Base-by-base conservation (phyloP, 164 flowering plant genomes). In the Kingdonia uniflora region DNA sequence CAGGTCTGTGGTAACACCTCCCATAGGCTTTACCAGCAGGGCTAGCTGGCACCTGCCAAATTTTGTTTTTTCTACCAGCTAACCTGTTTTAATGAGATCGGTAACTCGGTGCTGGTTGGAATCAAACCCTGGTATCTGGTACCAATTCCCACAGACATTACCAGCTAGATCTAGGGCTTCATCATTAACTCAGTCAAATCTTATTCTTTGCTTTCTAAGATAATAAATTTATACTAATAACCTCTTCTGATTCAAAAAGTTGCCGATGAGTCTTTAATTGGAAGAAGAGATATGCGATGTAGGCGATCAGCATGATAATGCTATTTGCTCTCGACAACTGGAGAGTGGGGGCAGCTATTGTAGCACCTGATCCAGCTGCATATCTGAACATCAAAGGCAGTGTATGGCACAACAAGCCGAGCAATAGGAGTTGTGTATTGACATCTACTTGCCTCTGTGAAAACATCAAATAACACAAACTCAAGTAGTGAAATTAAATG, bases 371-470 rank as follows among this genome's bases (percentile, higher is more conserved):
- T 8, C 19, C 55, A 0, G 55, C 76, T 1, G 74, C 67, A 49
- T 61, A 66, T 22, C 59, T 65, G 57, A 80, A 84, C 68, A 86
- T 55, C 80, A 88, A 38, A 2, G 99, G 95, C 55, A 88, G 56
- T 22, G 74, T 19, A 55, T 82, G 84, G 68, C 99, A 88, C 62
- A 88, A 41, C 55, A 86, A 62, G 11, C 65, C 95, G 60, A 88
- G 51, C 37, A 92, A 33, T 70, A 92, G 61, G 21, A 92, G 66
- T n/a, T 78, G 53, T 0, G 80, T 66, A 69, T 84, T 92, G 58
- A 84, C 84, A 42, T 88, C 95, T 0, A 91, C 81, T 77, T 88
- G 96, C 63, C 67, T 86, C 99, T 92, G 89, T 63, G n/a, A 57
- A 19, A 14, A 19, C 21, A 39, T 21, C 14, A 37, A n/a, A 13